phyloP scores from a whole-genome alignment of 441 rosid genomes.

The Croton setiger region DNA sequence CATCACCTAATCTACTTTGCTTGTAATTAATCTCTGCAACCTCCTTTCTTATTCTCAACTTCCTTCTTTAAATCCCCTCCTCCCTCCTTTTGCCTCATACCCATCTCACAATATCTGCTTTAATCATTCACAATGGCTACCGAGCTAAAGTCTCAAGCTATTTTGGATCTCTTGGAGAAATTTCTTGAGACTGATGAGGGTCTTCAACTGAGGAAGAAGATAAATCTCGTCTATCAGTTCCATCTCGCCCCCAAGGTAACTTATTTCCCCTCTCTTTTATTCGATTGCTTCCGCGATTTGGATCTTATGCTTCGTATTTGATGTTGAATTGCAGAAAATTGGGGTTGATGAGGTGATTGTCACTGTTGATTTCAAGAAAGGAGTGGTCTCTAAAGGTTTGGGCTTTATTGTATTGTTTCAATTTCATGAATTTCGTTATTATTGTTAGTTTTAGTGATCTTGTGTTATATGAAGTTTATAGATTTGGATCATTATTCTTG shows the following conservation, averaged over 20 bases:
- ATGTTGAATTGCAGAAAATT: slow-evolving; percentile 50
- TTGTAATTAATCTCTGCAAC: slow-evolving; percentile 6
- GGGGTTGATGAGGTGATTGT: slow-evolving; percentile 77
- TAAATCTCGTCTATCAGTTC: slow-evolving; percentile 81
- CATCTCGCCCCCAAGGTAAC: slow-evolving; percentile 79
- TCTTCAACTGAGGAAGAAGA: slow-evolving; percentile 48
- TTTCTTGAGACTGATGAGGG: slow-evolving; percentile 79
- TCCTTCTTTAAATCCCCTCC: neutral
- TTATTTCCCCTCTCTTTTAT: neutral
- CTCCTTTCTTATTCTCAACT: neutral
- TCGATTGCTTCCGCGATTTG: neutral
- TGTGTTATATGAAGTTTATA: neutral
- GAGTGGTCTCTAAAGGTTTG: slow-evolving; percentile 78
- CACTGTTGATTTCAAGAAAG: slow-evolving; percentile 87
- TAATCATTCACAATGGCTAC: slow-evolving; percentile 32
- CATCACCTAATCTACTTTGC: neutral
- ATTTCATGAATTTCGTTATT: neutral
- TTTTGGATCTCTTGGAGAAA: slow-evolving; percentile 63
- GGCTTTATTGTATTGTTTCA: slow-evolving; percentile 11
- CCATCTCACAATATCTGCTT: neutral
- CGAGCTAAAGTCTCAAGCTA: slow-evolving; percentile 63
- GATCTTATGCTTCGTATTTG: neutral
- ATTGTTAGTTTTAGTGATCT: neutral
- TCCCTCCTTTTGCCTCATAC: neutral
- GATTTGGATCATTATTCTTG: neutral